Evolutionary conservation across 805 yeast genomes (phyloP).

Genomic region (Saccharomycopsis fermentans): DNA sequence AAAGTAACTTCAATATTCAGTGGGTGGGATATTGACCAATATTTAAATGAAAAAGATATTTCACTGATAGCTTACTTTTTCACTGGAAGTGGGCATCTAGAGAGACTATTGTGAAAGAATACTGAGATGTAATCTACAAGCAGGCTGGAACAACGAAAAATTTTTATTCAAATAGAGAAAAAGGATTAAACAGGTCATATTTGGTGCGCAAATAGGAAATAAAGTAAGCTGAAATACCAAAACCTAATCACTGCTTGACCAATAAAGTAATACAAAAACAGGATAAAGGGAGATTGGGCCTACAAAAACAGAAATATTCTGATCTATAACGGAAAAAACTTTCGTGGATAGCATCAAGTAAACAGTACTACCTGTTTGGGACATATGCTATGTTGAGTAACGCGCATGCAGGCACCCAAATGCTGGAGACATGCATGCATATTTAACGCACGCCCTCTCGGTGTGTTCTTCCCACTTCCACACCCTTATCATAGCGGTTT

Average conservation of each 20-base stretch:
- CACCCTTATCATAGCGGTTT: too few species aligned
- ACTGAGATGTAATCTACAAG: neutral
- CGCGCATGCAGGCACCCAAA: neutral
- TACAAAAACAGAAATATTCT: neutral
- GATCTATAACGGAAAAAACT: neutral
- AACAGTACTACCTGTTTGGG: neutral
- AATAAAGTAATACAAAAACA: neutral
- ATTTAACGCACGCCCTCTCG: neutral
- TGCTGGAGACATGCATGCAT: neutral
- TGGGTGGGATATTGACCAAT: too few species aligned
- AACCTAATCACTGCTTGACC: neutral
- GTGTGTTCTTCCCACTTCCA: too few species aligned
- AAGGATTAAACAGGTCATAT: conserved; percentile 24
- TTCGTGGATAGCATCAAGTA: neutral
- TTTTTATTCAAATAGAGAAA: conserved; percentile 15
- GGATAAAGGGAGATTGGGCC: neutral
- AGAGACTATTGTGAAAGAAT: too few species aligned
- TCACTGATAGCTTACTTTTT: too few species aligned
- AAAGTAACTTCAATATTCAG: too few species aligned
- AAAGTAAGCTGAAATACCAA: neutral
- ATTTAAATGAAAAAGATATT: too few species aligned
- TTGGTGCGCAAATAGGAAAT: neutral
- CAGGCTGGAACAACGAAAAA: neutral
- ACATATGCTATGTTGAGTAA: neutral
- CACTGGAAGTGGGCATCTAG: too few species aligned